Evolutionary conservation across 2,329 filamentous ascomycete genomes (phyloP).

Genomic region (Neoscytalidium dimidiatum): DNA sequence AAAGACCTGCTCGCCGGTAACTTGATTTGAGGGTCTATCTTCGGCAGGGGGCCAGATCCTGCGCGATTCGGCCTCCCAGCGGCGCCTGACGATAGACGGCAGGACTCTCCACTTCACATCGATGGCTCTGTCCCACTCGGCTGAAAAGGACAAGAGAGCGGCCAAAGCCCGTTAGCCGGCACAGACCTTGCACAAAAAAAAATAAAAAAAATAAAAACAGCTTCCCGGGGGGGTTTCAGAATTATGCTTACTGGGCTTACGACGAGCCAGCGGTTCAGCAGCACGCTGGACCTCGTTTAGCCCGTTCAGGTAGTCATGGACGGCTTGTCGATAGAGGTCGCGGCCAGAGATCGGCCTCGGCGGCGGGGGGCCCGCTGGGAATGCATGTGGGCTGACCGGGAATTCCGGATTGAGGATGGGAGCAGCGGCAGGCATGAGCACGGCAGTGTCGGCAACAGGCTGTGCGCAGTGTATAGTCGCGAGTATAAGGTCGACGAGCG

Average conservation of each 20-base stretch:
- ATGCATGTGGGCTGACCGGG: background rate
- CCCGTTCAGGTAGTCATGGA: background rate
- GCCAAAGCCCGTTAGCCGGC: background rate
- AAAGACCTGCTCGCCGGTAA: background rate
- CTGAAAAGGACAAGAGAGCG: background rate
- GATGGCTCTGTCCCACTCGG: background rate
- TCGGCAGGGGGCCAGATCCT: background rate
- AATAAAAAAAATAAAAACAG: too few species aligned
- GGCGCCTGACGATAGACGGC: background rate
- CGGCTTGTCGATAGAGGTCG: background rate
- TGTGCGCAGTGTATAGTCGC: background rate
- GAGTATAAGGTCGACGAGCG: background rate
- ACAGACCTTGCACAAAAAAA: background rate
- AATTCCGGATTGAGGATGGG: background rate
- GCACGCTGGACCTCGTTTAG: too few species aligned
- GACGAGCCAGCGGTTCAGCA: background rate
- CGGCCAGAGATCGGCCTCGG: background rate
- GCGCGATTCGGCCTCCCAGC: conserved; percentile 5
- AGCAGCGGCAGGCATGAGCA: background rate
- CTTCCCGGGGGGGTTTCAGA: background rate
- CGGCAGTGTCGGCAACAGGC: background rate
- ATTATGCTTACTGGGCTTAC: background rate
- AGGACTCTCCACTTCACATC: background rate
- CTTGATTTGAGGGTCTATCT: background rate
- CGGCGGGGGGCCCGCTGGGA: background rate